A percentile compares a stretch with the other conserved stretches of the same genome.
These are phyloP conservation scores for Aspergillus ochraceoroseus DNA, from an alignment of 2,329 filamentous ascomycete genomes.

Conservation along the genomic window DNA sequence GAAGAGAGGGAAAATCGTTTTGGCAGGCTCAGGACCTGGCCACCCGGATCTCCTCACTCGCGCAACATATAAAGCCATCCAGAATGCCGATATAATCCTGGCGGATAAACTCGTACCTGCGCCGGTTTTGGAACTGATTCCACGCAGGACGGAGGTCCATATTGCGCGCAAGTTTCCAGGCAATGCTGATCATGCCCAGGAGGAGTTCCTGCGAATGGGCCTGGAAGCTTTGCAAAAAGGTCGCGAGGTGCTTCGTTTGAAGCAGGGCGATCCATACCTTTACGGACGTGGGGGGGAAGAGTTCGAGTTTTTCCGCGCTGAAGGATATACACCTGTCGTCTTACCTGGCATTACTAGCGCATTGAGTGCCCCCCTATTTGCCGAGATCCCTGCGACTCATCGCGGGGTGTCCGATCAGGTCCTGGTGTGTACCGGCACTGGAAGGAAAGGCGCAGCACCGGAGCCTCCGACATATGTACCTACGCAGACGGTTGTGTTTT, in stretches of 20 bases:
- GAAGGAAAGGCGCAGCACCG: slow-evolving; percentile 78
- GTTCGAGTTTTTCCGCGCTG: slow-evolving; percentile 70
- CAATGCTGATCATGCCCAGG: slow-evolving; percentile 88
- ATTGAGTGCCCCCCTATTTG: slow-evolving; percentile 80
- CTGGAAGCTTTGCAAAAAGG: slow-evolving; percentile 64
- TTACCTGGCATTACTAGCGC: slow-evolving; percentile 89
- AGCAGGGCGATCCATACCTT: slow-evolving; percentile 94
- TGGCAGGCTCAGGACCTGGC: slow-evolving; percentile 88
- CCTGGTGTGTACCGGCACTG: slow-evolving; percentile 92
- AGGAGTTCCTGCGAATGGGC: slow-evolving; percentile 77
- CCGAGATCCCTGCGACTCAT: slow-evolving; percentile 81
- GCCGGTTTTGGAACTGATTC: slow-evolving; percentile 80
- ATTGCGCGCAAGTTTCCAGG: slow-evolving; percentile 98
- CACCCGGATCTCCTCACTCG: slow-evolving; percentile 87
- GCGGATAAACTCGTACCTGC: slow-evolving; percentile 61
- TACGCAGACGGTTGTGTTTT: slow-evolving; percentile 79
- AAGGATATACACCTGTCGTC: slow-evolving; percentile 67
- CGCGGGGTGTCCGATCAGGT: slow-evolving; percentile 87
- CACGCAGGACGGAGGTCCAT: slow-evolving; percentile 78
- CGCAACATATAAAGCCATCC: slow-evolving; percentile 47
- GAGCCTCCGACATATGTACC: slow-evolving; percentile 72
- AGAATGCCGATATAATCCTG: slow-evolving; percentile 46
- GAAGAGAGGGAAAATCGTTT: slow-evolving; percentile 65
- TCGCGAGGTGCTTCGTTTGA: slow-evolving; percentile 78
- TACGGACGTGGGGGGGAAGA: slow-evolving; percentile 95